phyloP scores from a whole-genome alignment of 1,139 yeast genomes.

The Suhomyces terraborum region DNA sequence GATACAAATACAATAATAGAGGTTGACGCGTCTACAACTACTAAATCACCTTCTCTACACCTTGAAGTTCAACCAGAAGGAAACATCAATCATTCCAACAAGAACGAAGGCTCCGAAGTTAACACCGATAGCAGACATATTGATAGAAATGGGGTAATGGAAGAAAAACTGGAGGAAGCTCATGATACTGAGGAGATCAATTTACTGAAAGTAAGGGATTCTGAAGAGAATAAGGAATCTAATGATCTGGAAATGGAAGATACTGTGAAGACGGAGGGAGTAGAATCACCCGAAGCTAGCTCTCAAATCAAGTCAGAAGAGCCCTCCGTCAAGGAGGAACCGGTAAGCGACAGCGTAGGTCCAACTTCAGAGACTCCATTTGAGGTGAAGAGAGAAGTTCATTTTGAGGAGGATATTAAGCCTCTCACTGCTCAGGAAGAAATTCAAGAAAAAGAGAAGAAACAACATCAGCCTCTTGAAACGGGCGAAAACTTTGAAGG shows the following conservation, averaged over 20 bases:
- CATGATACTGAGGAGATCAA: too few species aligned
- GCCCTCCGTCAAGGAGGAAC: not conserved
- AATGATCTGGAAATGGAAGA: not conserved
- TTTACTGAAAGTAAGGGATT: not conserved
- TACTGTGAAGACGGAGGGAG: not conserved
- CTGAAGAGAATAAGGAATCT: not conserved
- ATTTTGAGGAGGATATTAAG: slow-evolving; percentile 31
- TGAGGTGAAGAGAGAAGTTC: slow-evolving; percentile 16
- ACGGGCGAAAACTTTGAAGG: slow-evolving; percentile 52
- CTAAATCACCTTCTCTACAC: too few species aligned
- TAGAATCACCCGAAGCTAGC: not conserved
- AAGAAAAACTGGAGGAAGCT: too few species aligned
- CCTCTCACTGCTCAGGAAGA: not conserved
- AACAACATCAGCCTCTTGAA: slow-evolving; percentile 1
- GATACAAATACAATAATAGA: too few species aligned
- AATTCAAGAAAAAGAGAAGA: not conserved
- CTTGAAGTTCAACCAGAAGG: too few species aligned
- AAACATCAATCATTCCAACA: too few species aligned
- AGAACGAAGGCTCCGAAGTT: too few species aligned
- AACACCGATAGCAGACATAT: too few species aligned
- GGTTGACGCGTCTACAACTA: too few species aligned
- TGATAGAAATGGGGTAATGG: too few species aligned
- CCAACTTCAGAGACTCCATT: not conserved
- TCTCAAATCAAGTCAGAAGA: not conserved
- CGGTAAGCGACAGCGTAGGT: not conserved